Base-by-base conservation (phyloP, 2,329 filamentous ascomycete species). In the Cercospora sp. region DNA sequence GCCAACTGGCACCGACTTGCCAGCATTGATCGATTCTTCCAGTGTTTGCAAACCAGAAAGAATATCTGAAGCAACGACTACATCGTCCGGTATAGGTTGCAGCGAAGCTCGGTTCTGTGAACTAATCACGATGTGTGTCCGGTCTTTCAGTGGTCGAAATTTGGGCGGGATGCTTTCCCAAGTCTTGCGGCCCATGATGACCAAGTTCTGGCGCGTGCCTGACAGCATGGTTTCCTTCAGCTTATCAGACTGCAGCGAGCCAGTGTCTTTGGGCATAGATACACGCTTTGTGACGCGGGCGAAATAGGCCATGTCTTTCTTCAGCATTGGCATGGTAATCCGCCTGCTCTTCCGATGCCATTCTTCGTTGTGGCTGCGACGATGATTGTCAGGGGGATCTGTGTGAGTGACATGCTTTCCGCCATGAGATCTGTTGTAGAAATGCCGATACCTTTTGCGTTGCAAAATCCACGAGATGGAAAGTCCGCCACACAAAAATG, bases 171-270 rank as follows among this genome's bases (percentile, higher is more conserved):
- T 94, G 71, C 89, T 93, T 63, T 97, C 93, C 90, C 94, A 99
- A 0, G 95, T 99, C 81, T 96, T 97, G 77, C 95, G 91, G 69
- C 95, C 95, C 95, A 99, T 99, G 74, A 99, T 90, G 62, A 98
- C 92, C 18, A 92, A 91, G 79, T 85, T 85, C 13, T 68, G 72
- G 16, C 72, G 66, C 8, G 69, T 63, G n/a, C 67, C 72, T 28
- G 71, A 68, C 30, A 72, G 60, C 3, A 69, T 69, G n/a, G 61
- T 63, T 7, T 72, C 64, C 58, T 75, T 71, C 13, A 69, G 66
- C 24, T 70, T 40, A 62, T 75, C 72, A 7, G 72, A 73, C 34
- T 73, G 75, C 13, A 70, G 58, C 72, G 74, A 75, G 21, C 69
- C 72, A 58, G 72, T 72, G 53, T 71, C 26, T 82, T 81, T 1